Evolutionary conservation across 371 early-diverging fungal species (phyloP).

Genomic region (Saksenaea vasiformis): DNA sequence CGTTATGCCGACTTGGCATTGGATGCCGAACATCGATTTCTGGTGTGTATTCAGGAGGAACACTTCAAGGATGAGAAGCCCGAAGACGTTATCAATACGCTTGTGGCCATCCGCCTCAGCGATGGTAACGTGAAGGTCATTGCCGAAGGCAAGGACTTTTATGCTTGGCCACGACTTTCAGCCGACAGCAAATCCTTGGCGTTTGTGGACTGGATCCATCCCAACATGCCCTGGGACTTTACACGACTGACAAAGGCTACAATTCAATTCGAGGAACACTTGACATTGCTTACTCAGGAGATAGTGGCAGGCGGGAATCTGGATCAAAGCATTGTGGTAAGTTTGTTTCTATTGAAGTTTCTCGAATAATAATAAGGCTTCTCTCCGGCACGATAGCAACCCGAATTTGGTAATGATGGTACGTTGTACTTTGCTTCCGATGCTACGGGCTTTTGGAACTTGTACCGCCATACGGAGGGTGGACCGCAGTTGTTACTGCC

Average conservation of each 20-base stretch:
- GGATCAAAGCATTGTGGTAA: slow-evolving; percentile 57
- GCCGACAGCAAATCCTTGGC: slow-evolving; percentile 44
- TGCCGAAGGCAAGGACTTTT: slow-evolving; percentile 67
- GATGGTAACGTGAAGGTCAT: slow-evolving; percentile 48
- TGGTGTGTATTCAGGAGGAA: slow-evolving; percentile 70
- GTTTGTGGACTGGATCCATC: slow-evolving; percentile 72
- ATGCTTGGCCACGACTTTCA: slow-evolving; percentile 59
- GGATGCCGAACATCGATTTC: slow-evolving; percentile 50
- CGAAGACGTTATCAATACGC: slow-evolving; percentile 58
- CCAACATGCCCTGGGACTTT: slow-evolving; percentile 81
- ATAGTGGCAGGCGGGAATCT: slow-evolving; percentile 28
- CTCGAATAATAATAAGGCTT: background rate
- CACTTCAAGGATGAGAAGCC: slow-evolving; percentile 61
- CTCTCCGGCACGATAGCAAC: slow-evolving; percentile 48
- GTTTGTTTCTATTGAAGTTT: background rate
- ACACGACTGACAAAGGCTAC: slow-evolving; percentile 59
- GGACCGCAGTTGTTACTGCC: slow-evolving; percentile 39
- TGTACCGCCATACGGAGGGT: slow-evolving; percentile 50
- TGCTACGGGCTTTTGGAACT: slow-evolving; percentile 73
- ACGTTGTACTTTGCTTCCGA: slow-evolving; percentile 69
- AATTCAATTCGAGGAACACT: slow-evolving; percentile 17
- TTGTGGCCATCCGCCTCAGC: slow-evolving; percentile 56
- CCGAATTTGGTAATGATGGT: slow-evolving; percentile 58
- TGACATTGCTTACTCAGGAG: background rate
- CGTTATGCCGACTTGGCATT: slow-evolving; percentile 69